These are phyloP conservation scores for Fonsecaea pedrosoi DNA, from an alignment of 2,329 filamentous ascomycete genomes.

Conservation along the genomic window DNA sequence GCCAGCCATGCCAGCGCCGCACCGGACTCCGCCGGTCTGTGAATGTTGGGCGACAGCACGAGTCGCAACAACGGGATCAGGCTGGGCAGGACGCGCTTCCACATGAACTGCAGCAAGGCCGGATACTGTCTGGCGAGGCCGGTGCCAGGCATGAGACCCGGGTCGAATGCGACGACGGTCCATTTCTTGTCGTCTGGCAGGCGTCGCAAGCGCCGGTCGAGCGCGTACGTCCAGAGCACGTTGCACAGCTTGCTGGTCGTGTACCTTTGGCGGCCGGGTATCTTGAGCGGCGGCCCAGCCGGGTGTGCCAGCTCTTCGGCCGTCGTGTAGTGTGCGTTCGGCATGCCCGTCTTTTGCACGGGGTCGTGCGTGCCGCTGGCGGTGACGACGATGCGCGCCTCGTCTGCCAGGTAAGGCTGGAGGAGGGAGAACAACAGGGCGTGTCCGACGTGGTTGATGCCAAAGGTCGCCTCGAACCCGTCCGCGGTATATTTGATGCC, in stretches of 20 bases:
- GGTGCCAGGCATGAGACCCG: conserved; percentile 59
- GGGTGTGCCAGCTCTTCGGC: conserved; percentile 57
- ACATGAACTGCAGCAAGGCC: conserved; percentile 45
- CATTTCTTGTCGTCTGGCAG: conserved; percentile 42
- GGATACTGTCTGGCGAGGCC: conserved; percentile 49
- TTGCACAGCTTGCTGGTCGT: conserved; percentile 57
- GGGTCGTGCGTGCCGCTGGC: conserved; percentile 59
- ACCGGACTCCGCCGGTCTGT: conserved; percentile 51
- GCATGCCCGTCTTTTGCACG: conserved; percentile 51
- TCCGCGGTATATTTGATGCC: conserved; percentile 47
- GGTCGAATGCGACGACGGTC: conserved; percentile 55
- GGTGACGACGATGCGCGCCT: conserved; percentile 55
- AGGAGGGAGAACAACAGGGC: conserved; percentile 59
- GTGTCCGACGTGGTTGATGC: conserved; percentile 59
- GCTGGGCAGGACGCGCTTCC: conserved; percentile 46
- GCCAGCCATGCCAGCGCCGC: conserved; percentile 52
- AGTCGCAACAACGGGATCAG: conserved; percentile 49
- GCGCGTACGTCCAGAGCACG: conserved; percentile 57
- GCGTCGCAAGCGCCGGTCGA: conserved; percentile 48
- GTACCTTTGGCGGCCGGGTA: conserved; percentile 52
- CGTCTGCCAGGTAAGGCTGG: conserved; percentile 47
- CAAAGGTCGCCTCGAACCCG: conserved; percentile 58
- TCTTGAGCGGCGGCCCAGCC: conserved; percentile 39
- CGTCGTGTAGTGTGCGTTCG: conserved; percentile 52
- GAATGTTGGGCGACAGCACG: conserved; percentile 47